phyloP scores from a whole-genome alignment of 163 green algal species.

The Volvox carteri region DNA sequence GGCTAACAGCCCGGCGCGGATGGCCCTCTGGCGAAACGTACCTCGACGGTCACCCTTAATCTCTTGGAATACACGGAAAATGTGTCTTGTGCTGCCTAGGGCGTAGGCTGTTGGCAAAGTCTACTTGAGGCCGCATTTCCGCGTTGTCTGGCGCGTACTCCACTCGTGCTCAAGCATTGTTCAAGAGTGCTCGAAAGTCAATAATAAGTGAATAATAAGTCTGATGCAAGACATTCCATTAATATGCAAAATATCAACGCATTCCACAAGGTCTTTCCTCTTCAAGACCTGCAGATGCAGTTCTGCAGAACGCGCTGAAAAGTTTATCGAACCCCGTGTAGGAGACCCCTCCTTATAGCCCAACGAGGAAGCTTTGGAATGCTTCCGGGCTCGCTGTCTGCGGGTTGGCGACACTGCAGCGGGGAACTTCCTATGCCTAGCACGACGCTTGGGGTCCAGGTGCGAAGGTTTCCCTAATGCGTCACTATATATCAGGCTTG shows the following conservation, averaged over 20 bases:
- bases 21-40: conserved; percentile 4
- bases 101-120: too few relatives aligned
- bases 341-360: not conserved
- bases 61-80: too few relatives aligned
- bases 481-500: too few relatives aligned
- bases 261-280: too few relatives aligned
- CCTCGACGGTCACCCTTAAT: too few relatives aligned
- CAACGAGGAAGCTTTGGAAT: conserved; percentile 15
- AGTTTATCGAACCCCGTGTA: not conserved
- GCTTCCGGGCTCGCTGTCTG: conserved; percentile 13
- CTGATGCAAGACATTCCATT: too few relatives aligned
- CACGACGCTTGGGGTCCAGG: conserved; percentile 30
- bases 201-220: too few relatives aligned
- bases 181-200: too few relatives aligned
- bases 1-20: not conserved
- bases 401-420: conserved; percentile 11
- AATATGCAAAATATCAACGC: not conserved
- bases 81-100: too few relatives aligned
- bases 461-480: too few relatives aligned
- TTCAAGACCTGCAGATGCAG: not conserved
- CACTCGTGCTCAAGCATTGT: too few relatives aligned
- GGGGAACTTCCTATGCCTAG: conserved; percentile 14
- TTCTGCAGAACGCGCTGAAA: not conserved
- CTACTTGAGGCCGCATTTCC: too few relatives aligned
- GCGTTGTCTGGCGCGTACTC: not conserved